Evolutionary conservation across 768 basidiomycete genomes (phyloP).

Genomic region (Mycena chlorophos): DNA sequence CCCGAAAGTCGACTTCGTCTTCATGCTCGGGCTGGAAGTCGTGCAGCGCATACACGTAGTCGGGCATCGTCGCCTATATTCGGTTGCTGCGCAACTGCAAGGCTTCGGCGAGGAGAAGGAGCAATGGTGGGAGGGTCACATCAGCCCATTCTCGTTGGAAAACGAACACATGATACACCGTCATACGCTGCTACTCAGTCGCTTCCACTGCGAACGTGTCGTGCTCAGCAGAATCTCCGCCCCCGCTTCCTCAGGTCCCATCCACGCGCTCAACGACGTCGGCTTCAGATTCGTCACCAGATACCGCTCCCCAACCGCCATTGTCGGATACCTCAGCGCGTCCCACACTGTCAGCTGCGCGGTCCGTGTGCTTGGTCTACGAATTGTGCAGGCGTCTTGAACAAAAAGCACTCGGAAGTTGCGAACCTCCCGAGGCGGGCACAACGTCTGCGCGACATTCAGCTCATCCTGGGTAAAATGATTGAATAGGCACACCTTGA

Average conservation of each 20-base stretch:
- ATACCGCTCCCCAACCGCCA: slow-evolving; percentile 67
- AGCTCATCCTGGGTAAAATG: not conserved
- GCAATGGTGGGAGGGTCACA: too few species aligned
- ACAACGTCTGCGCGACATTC: slow-evolving; percentile 43
- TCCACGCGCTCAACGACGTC: slow-evolving; percentile 70
- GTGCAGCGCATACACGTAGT: slow-evolving; percentile 87
- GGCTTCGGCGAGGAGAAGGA: too few species aligned
- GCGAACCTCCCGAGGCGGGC: slow-evolving; percentile 73
- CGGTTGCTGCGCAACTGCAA: too few species aligned
- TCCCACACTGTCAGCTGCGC: slow-evolving; percentile 90
- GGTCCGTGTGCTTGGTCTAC: slow-evolving; percentile 52
- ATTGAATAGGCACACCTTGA: slow-evolving; percentile 52
- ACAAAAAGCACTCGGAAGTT: slow-evolving; percentile 74
- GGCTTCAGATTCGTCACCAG: slow-evolving; percentile 76
- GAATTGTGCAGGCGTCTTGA: slow-evolving; percentile 58
- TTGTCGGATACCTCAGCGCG: slow-evolving; percentile 49
- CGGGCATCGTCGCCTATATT: slow-evolving; percentile 67
- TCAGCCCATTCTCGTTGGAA: not conserved
- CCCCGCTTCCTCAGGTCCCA: slow-evolving; percentile 51
- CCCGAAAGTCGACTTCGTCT: slow-evolving; percentile 85
- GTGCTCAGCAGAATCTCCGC: slow-evolving; percentile 73
- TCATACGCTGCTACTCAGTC: slow-evolving; percentile 24
- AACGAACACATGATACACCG: too few species aligned
- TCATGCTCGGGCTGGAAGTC: slow-evolving; percentile 90
- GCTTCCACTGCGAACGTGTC: slow-evolving; percentile 64